Base-by-base conservation (phyloP, 129 eudicot species). In the Scalesia atractyloides region DNA sequence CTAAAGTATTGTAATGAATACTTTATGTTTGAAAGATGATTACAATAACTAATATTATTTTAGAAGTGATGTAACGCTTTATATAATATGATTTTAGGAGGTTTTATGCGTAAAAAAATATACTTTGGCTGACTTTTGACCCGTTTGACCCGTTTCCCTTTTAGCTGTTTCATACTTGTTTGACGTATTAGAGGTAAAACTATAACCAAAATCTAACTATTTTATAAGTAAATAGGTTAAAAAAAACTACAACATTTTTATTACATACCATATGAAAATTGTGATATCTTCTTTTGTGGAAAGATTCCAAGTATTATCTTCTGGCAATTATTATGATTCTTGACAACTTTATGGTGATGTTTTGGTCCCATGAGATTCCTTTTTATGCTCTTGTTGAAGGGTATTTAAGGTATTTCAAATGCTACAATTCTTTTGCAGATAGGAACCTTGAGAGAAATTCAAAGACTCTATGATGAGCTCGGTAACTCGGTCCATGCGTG, bases 381-480 rank as follows among this genome's bases (percentile, higher is more conserved):
- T 33, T 17, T 26, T 48, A 62, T 33, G 62, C 36, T 6, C 36
- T 73, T 9, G 47, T 43, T 57, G 46, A 71, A 57, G 76, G 56
- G 54, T 71, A 43, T 71, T 14, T 71, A 39, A 53, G 53, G 53
- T 14, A 56, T 22, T 72, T 69, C 63, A 69, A 41, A 50, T 8
- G 37, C 51, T 50, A 68, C 3, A 17, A 22, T 69, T 57, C 7
- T 62, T 46, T 76, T 82, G 77, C 87, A 93, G 98, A 64, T 87
- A 47, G 90, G 80, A 49, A 87, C 96, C 76, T 73, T 93, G 70
- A 83, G 81, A 85, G 90, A 93, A 79, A 92, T 93, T 62, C 98
- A 93, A 66, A 84, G 98, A 68, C 90, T 93, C 18, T 93, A 89
- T 20, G 88, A 93, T 60, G 90, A 89, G 83, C 98, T 93, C 50